These are phyloP conservation scores for Eimeria sp. DNA, from an alignment of 169 alveolate species.

Conservation along the genomic window DNA sequence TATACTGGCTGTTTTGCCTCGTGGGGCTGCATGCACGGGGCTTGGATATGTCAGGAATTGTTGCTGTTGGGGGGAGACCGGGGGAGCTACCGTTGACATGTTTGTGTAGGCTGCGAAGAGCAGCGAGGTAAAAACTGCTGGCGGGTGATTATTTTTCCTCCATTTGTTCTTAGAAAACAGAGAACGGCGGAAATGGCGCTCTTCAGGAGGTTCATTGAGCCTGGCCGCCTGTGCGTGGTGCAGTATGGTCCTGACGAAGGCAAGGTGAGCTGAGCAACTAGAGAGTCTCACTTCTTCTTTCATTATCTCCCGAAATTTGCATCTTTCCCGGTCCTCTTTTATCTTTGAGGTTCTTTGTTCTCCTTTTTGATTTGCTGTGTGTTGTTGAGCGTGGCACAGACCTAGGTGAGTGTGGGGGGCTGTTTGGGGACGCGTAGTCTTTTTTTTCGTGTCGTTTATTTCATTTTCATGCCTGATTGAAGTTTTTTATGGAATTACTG, in stretches of 20 bases:
- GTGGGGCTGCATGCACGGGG: slow-evolving; percentile 35
- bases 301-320: neutral
- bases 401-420: neutral
- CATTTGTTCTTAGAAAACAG: too few species aligned
- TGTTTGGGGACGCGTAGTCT: neutral
- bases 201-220: slow-evolving; percentile 95
- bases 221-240: slow-evolving; percentile 95
- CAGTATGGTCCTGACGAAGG: slow-evolving; percentile 97
- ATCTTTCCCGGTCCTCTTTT: neutral
- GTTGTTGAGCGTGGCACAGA: neutral
- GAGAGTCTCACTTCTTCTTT: neutral
- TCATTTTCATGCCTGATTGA: too few species aligned
- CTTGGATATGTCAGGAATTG: neutral
- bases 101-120: neutral
- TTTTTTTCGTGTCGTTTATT: neutral
- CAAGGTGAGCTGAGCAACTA: slow-evolving; percentile 88
- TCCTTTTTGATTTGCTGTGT: neutral
- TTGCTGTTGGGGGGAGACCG: neutral
- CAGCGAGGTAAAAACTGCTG: slow-evolving; percentile 36
- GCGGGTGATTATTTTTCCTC: neutral
- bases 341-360: neutral
- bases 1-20: neutral
- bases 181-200: slow-evolving; percentile 86
- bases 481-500: too few species aligned
- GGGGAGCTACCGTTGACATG: neutral